phyloP scores from a whole-genome alignment of 129 eudicot genomes.

The Logfia minima region DNA sequence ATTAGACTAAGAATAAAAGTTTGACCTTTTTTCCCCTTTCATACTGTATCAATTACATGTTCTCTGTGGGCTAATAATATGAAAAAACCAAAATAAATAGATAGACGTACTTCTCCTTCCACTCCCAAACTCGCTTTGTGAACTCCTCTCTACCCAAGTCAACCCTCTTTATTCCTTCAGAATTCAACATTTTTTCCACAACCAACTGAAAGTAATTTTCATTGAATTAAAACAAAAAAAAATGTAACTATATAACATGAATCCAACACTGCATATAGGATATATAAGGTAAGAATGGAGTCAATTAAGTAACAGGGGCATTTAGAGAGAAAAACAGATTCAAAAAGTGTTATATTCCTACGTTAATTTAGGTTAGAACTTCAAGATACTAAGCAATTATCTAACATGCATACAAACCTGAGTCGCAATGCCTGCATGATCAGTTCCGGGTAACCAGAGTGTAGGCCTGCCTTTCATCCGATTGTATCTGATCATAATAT shows the following conservation, averaged over 20 bases:
- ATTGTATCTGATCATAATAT: conserved; percentile 92
- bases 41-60: neutral
- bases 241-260: neutral
- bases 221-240: conserved; percentile 6
- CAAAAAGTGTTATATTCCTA: neutral
- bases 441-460: conserved; percentile 99
- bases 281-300: too few relatives aligned
- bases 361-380: neutral
- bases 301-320: too few relatives aligned
- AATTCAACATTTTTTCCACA: conserved; percentile 91
- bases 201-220: conserved; percentile 64
- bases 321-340: neutral
- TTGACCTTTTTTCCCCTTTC: neutral
- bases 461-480: conserved; percentile 96
- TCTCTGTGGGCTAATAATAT: conserved; percentile 1
- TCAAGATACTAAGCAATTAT: neutral
- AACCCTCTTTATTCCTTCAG: conserved; percentile 89
- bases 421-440: conserved; percentile 99
- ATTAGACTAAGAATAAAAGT: neutral
- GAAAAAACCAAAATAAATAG: neutral
- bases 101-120: conserved; percentile 85
- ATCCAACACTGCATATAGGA: too few relatives aligned
- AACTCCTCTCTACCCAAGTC: conserved; percentile 96
- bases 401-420: conserved; percentile 53
- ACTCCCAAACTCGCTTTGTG: conserved; percentile 89